Conservation (phyloP, 768 basidiomycete species). For the Amanita thiersii region DNA sequence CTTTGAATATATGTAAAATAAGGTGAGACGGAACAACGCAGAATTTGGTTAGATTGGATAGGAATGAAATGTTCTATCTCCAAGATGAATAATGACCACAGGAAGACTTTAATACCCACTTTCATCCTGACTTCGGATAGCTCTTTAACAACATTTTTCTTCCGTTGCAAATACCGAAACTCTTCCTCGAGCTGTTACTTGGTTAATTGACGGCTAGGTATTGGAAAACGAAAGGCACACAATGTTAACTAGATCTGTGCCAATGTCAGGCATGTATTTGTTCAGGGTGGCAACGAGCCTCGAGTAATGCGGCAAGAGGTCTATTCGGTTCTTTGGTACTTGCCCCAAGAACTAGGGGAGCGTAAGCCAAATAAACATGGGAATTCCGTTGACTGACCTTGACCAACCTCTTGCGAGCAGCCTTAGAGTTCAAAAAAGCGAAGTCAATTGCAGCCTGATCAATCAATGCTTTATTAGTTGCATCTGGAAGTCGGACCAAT, state of each 20-base stretch:
- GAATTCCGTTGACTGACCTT: conserved; percentile 42
- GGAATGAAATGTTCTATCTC: conserved; percentile 76
- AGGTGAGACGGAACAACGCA: conserved; percentile 83
- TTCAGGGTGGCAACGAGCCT: conserved; percentile 83
- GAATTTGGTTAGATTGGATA: conserved; percentile 95
- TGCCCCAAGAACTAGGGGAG: conserved; percentile 67
- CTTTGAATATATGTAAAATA: conserved; percentile 94
- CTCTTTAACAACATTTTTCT: conserved; percentile 90
- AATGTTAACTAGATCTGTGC: conserved; percentile 68
- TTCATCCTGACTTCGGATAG: conserved; percentile 79
- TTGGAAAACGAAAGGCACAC: conserved; percentile 37
- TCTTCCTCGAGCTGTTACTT: conserved; percentile 82
- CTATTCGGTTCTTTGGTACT: conserved; percentile 81
- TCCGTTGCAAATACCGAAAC: conserved; percentile 89
- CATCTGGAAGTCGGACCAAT: conserved; percentile 86
- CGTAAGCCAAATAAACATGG: not conserved
- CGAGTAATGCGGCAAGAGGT: conserved; percentile 90
- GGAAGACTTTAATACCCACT: conserved; percentile 30
- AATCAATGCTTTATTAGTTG: conserved; percentile 82
- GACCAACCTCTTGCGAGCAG: conserved; percentile 83
- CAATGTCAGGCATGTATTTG: conserved; percentile 91
- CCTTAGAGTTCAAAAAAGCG: conserved; percentile 93
- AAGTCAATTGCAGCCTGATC: conserved; percentile 96
- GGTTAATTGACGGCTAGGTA: conserved; percentile 5
- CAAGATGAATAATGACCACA: not conserved